Conservation (phyloP, 345 rosid genomes). For the Clausena lansium region DNA sequence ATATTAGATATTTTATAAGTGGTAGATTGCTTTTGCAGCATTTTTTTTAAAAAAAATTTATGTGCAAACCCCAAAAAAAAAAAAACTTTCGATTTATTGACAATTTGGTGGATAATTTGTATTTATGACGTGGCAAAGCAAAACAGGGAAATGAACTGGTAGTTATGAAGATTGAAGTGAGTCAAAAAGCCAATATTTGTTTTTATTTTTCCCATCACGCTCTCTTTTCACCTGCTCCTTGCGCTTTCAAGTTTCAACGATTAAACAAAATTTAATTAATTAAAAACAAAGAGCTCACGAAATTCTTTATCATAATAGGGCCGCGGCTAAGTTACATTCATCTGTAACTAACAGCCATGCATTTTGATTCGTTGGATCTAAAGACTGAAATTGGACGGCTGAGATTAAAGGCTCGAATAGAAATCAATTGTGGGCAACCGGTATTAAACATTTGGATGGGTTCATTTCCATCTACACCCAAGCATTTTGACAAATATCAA, state of each 20-base stretch:
- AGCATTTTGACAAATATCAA: too few relatives aligned
- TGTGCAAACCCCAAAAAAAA: not conserved
- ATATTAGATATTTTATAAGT: too few relatives aligned
- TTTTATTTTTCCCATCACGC: not conserved
- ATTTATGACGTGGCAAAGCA: not conserved
- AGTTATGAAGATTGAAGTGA: not conserved
- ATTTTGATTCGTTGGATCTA: too few relatives aligned
- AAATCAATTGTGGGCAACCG: too few relatives aligned
- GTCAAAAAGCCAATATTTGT: not conserved
- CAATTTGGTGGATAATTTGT: not conserved
- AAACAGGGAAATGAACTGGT: not conserved
- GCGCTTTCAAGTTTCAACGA: not conserved
- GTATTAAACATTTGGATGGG: too few relatives aligned
- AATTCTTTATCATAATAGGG: not conserved
- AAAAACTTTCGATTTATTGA: not conserved
- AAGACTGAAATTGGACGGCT: too few relatives aligned
- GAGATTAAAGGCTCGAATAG: too few relatives aligned
- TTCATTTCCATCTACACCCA: too few relatives aligned
- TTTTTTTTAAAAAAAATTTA: too few relatives aligned
- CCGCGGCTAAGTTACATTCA: too few relatives aligned
- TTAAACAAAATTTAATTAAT: not conserved
- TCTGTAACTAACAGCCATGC: too few relatives aligned
- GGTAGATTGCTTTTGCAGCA: too few relatives aligned
- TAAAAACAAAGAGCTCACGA: not conserved
- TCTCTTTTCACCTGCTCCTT: not conserved